Base-by-base conservation (phyloP, 2,329 filamentous ascomycete species). In the Pseudogymnoascus sp. region DNA sequence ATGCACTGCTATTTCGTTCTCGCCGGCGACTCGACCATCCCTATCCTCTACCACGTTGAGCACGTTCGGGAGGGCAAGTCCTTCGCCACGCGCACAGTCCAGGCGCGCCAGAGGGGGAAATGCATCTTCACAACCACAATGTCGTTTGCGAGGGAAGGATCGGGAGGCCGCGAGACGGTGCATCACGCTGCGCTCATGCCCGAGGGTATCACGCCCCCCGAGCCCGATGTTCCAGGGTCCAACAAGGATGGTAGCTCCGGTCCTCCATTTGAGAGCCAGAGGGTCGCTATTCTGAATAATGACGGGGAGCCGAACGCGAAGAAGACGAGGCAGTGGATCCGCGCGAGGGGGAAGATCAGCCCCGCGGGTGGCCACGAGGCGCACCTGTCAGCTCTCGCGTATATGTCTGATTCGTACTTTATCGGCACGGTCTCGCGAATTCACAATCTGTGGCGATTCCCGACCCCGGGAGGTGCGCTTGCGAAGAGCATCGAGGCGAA, bases 1-100 rank as follows among this genome's bases (percentile, higher is more conserved):
- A 97, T 96, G 89, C 94, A 99, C 82, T 97, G 94, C 83, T 99
- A 97, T 80, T 99, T 99, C 75, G 87, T 99, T 35, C 86, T 97
- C 1, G 92, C 93, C 4, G 94, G 94, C 29, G 90, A 93, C 71
- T 82, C 85, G 11, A 85, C 89, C 64, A 88, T 94, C 16, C 93
- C 94, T 33, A 89, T 97, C 67, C 82, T 97, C 65, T 97, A 96
- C 78, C 91, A 97, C 73, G 94, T 99, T 55, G 94, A 97, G 78
- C 85, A 90, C 61, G 91, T 99, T 58, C 88, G 94, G 62, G 91
- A 96, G 72, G 94, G 94, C 7, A 86, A 88, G 64, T 92, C 89
- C 60, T 99, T 92, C 74, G 88, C 91, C 62, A 97, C 94, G 38
- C 83, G 94, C 62, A 97, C 93, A 0, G 94, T 99, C n/a, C 93